Base-by-base conservation (phyloP, 2,329 filamentous ascomycete genomes). In the Monilinia fructicola region DNA sequence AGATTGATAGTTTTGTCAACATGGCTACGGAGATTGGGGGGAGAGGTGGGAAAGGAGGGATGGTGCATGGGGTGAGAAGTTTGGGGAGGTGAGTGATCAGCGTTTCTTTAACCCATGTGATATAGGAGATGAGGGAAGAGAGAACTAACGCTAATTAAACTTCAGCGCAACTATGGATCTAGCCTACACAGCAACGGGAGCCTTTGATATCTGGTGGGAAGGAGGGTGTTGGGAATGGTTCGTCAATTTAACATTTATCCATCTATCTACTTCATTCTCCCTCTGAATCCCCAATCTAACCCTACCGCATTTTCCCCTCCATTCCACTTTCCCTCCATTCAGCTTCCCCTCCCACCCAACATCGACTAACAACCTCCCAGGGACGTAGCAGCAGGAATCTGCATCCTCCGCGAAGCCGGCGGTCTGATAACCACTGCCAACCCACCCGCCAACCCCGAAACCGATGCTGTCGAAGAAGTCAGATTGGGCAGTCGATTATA, bases 181-280 rank as follows among this genome's bases (percentile, higher is more conserved):
- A 59, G 90, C 89, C 0, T 93, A 92, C 75, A 85, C 86, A 12
- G 90, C 90, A 16, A 90, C 90, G 83, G 90, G 90, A 0, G 81
- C 86, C 0, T 88, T 92, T 71, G 90, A 93, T 77, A 91, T 92
- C 14, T 92, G 90, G 90, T 93, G 90, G 90, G 90, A 93, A 75
- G 90, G 89, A 3, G 90, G 90, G 0, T 92, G 89, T 73, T 92
- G 90, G 90, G 90, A 92, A 77, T 93, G 90, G 87, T 88, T 72
- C 70, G 82, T 76, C 28, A 2, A 35, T 3, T 38, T n/a, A 9
- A 9, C 65, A 11, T 46, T 21, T 40, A 26, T 31, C 21, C 9
- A 2, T 38, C 46, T 52, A 4, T 35, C 7, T 31, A 40, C 14
- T 40, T 40, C 5, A 4, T 14, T 14, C 38, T 14, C 38, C 10